Conservation (phyloP, 768 basidiomycete species). For the Tulasnella sp. region DNA sequence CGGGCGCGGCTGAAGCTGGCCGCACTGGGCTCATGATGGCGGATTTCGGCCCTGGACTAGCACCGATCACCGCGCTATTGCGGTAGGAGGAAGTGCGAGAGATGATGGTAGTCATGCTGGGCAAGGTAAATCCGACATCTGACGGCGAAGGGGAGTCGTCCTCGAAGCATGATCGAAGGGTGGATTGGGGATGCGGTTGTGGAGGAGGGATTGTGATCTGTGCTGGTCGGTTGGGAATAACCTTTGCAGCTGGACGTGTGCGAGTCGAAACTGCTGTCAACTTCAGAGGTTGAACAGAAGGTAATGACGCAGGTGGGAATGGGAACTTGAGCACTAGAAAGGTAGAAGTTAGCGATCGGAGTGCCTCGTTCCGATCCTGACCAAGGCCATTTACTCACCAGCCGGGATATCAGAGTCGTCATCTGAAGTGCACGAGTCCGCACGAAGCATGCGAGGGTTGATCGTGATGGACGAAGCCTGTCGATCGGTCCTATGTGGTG, state of each 20-base stretch:
- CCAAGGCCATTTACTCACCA: neutral
- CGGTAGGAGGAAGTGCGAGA: neutral
- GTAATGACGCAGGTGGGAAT: slow-evolving; percentile 4
- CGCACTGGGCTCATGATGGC: too few relatives aligned
- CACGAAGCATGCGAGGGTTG: slow-evolving; percentile 10
- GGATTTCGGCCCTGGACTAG: too few relatives aligned
- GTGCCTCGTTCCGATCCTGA: neutral
- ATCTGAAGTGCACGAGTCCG: slow-evolving; percentile 4
- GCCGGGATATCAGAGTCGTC: slow-evolving; percentile 1
- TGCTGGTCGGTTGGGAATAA: neutral
- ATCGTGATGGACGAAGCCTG: neutral
- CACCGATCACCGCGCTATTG: neutral
- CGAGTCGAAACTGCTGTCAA: neutral
- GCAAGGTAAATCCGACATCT: neutral
- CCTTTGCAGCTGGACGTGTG: neutral
- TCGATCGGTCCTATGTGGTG: neutral
- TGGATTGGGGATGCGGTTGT: neutral
- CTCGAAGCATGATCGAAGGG: slow-evolving; percentile 12
- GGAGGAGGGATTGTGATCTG: neutral
- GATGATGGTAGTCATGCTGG: neutral
- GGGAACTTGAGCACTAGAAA: slow-evolving; percentile 12
- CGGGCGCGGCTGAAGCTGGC: neutral
- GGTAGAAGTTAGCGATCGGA: too few relatives aligned
- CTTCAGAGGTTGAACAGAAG: neutral
- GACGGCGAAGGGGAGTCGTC: neutral